A percentile compares a stretch with the other conserved stretches of the same genome.
Evolutionary conservation across 1,139 yeast species (phyloP).

Genomic region (Hansenula lynferdii): DNA sequence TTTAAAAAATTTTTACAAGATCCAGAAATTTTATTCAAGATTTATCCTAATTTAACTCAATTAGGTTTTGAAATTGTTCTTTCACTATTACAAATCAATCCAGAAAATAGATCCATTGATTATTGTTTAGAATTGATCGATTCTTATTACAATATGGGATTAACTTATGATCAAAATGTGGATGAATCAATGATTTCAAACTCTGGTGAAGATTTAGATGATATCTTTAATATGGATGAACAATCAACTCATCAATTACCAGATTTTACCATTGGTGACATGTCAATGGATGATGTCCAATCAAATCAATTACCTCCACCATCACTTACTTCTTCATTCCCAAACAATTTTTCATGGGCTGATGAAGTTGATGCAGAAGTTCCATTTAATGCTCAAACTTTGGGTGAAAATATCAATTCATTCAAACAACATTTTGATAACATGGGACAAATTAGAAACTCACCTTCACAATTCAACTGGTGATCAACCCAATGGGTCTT

Average conservation of each 20-base stretch:
- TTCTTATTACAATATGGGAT: neutral
- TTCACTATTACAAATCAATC: constrained; percentile 19
- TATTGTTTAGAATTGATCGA: constrained; percentile 4
- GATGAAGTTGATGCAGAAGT: constrained; percentile 2
- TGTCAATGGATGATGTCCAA: too few relatives aligned
- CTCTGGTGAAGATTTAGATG: too few relatives aligned
- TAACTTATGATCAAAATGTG: constrained; percentile 32
- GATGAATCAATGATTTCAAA: too few relatives aligned
- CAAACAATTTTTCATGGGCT: constrained; percentile 1
- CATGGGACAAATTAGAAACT: neutral
- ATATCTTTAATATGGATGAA: constrained; percentile 3
- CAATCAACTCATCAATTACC: neutral
- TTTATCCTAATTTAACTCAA: constrained; percentile 44
- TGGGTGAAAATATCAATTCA: neutral
- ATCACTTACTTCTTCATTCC: too few relatives aligned
- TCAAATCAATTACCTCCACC: too few relatives aligned
- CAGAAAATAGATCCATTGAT: constrained; percentile 17
- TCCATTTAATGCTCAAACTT: neutral
- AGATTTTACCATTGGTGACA: too few relatives aligned
- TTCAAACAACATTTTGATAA: neutral
- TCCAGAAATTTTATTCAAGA: constrained; percentile 70
- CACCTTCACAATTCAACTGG: neutral
- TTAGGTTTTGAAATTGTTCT: constrained; percentile 20
- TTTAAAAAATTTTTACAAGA: constrained; percentile 67
- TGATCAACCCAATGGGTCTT: too few relatives aligned